Base-by-base conservation (phyloP, 2,329 filamentous ascomycete species). In the Fusarium robinianum region DNA sequence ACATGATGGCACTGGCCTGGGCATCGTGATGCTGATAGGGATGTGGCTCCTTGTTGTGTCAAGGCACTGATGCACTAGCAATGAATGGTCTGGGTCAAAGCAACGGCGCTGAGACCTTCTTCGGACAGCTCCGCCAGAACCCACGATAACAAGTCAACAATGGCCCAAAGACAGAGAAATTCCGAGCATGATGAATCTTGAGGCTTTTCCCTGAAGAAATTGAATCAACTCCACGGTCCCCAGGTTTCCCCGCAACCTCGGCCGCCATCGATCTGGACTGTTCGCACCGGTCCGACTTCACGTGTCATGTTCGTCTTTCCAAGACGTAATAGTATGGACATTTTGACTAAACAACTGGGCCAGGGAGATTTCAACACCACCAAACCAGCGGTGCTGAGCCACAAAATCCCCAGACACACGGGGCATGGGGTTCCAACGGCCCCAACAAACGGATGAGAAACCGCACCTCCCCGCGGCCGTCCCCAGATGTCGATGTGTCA, bases 231-330 rank as follows among this genome's bases (percentile, higher is more conserved):
- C 51, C 54, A 55, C 38, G 46, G 22, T 43, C 53, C 38, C 57
- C 55, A 61, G 57, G 53, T 53, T 60, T 61, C 57, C 57, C 57
- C 57, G 55, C 57, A 61, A 60, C 60, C 34, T 50, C 39, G 32
- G 31, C 23, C 31, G n/a, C 29, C 23, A 35, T 39, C 36, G 41
- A 48, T 44, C 27, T 37, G 26, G 39, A 32, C 35, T 49, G 27
- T 24, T 41, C 43, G 41, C 34, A 41, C 30, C 43, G 21, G 44
- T 43, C 44, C 24, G 39, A 45, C 40, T 60, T 60, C 47, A 56
- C 54, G 40, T 57, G 53, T 38, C 37, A 31, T 22, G 19, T 19
- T 26, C 24, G 29, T 17, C 53, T 53, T 60, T 49, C 42, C 44
- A 51, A 60, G 47, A 55, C 57, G 57, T 60, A 60, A 60, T 60